Percentiles rank a stretch among this genome's conserved stretches.
phyloP scores from a whole-genome alignment of 78 protist genomes.

The Monocercomonoides exilis region DNA sequence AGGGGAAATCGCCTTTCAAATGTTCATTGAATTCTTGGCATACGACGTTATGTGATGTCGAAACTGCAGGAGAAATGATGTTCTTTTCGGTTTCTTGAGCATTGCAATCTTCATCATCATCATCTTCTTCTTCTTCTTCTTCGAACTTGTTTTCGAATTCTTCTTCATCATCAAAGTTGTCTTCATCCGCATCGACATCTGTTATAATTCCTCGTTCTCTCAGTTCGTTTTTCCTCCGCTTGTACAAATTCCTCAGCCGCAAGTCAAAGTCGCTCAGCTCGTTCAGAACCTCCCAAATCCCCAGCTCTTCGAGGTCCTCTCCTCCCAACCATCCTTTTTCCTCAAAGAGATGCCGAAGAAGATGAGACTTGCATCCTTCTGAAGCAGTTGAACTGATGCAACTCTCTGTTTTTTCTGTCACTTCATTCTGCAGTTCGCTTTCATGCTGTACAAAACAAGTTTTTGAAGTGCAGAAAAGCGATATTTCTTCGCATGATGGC shows the following conservation, averaged over 20 bases:
- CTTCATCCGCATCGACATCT: background rate
- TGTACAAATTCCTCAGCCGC: background rate
- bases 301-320: background rate
- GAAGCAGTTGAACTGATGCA: background rate
- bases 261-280: background rate
- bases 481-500: background rate
- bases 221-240: background rate
- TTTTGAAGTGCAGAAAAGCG: background rate
- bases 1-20: too few species aligned
- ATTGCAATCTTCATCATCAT: too few species aligned
- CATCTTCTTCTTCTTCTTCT: too few species aligned
- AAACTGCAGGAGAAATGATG: too few species aligned
- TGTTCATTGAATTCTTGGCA: too few species aligned
- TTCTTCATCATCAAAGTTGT: too few species aligned
- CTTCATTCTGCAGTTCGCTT: too few species aligned
- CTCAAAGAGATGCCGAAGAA: background rate
- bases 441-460: too few species aligned
- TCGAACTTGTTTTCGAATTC: too few species aligned
- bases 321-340: background rate
- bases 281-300: background rate
- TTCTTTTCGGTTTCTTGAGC: too few species aligned
- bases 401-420: background rate
- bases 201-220: background rate
- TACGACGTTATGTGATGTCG: too few species aligned
- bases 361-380: background rate